Conservation (phyloP, 495 filamentous ascomycete genomes). For the Aspergillus sclerotioniger region DNA sequence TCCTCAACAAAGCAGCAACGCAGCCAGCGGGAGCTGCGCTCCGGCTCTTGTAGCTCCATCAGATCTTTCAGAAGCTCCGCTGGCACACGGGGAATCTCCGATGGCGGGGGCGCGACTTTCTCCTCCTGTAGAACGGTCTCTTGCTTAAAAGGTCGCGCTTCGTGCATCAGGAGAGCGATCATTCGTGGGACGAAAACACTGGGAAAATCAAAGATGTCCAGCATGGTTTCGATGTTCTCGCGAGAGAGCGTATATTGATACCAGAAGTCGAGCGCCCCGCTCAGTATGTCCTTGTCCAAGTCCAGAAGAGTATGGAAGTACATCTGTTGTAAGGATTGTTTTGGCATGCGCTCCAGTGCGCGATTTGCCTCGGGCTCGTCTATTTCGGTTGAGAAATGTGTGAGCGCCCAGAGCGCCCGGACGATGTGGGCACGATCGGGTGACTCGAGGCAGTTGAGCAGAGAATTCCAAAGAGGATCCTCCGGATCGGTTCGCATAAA, state of each 20-base stretch:
- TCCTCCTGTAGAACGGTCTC: constrained; percentile 46
- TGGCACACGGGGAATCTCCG: constrained; percentile 73
- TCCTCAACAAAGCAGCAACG: constrained; percentile 75
- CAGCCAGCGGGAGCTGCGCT: constrained; percentile 82
- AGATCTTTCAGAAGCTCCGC: constrained; percentile 73
- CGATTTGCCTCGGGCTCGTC: constrained; percentile 66
- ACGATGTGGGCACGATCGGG: constrained; percentile 83
- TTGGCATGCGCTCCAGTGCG: constrained; percentile 66
- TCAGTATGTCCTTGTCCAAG: constrained; percentile 79
- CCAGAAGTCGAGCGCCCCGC: constrained; percentile 86
- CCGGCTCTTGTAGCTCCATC: constrained; percentile 74
- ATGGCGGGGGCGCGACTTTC: constrained; percentile 46
- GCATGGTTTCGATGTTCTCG: constrained; percentile 75
- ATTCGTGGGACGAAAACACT: constrained; percentile 69
- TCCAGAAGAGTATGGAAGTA: constrained; percentile 81
- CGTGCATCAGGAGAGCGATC: constrained; percentile 69
- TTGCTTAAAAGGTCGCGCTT: constrained; percentile 46
- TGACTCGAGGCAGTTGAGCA: constrained; percentile 67
- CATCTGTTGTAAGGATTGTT: constrained; percentile 61
- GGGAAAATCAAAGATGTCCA: constrained; percentile 60
- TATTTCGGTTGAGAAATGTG: constrained; percentile 82
- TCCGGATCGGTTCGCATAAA: constrained; percentile 67
- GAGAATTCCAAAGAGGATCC: constrained; percentile 74
- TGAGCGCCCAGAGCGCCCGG: constrained; percentile 77
- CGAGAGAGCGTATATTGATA: constrained; percentile 89